Evolutionary conservation across 257 asterid genomes (phyloP), one percentile per base, ranked within the genome.

Genomic region (Solanum ossicruentum): DNA sequence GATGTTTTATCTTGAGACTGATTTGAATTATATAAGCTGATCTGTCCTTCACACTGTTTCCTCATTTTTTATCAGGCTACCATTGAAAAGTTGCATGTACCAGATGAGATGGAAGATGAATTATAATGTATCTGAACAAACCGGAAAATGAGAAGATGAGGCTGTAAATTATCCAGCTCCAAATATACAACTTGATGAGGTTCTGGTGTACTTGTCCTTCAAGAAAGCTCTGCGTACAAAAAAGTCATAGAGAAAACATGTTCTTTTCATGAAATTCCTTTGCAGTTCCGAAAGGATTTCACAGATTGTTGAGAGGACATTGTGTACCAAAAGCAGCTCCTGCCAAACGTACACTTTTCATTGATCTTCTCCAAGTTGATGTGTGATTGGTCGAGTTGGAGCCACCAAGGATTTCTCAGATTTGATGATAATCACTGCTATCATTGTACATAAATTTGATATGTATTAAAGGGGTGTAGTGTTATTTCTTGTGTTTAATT

Each of bases 21-120:
- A 49, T 75, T 75, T 60, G 23, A 13, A 49, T 47, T 47, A 23
- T 41, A 43, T 20, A 7, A 7, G 81, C 60, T 75, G 81, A 49
- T 16, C 3, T 13, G 81, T 3, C 58, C 32, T 66, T 63, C 45
- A 36, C 52, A 73, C 69, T 39, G 54, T 58, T 18, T 84, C 60
- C 66, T 60, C 7, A 8, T 52, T 47, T 84, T 77, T 82, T 56
- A 60, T 41, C 85, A 95, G 98, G 97, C 99, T 71, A 97, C 97
- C 51, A 94, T 96, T 57, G 99, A 96, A 70, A 96, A 93, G 93
- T 87, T 94, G 92, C 97, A 92, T 70, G 98, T 96, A 20, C 99
- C 99, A 15, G 99, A 96, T 66, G 99, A 96, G 75, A 47, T 93
- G 75, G 97, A 93, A 65, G 97, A 95, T n/a, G 86, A 84, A 32